These are phyloP conservation scores for Hypoxylon perforatum DNA, from an alignment of 495 filamentous ascomycete species.

Conservation along the genomic window DNA sequence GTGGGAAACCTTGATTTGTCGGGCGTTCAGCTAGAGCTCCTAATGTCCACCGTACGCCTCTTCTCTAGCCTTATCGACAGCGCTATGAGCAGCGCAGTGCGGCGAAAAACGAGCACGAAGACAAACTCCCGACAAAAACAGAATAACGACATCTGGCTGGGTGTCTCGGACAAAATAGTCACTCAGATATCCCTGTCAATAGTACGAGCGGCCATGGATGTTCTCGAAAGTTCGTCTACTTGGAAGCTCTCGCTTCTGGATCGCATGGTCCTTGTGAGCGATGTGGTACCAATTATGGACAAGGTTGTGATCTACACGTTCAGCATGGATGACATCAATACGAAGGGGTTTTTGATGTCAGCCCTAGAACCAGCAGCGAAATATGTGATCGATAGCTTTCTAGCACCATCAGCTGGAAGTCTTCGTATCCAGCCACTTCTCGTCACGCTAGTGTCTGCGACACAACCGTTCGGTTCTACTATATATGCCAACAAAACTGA, in stretches of 20 bases:
- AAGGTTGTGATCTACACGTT: conserved; percentile 76
- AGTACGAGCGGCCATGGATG: conserved; percentile 76
- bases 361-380: conserved; percentile 73
- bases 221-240: conserved; percentile 80
- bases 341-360: conserved; percentile 68
- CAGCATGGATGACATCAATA: conserved; percentile 72
- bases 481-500: conserved; percentile 68
- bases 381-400: conserved; percentile 79
- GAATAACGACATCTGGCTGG: conserved; percentile 69
- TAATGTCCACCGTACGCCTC: conserved; percentile 75
- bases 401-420: conserved; percentile 73
- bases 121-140: conserved; percentile 62
- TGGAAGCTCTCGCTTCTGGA: conserved; percentile 84
- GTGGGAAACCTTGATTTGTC: conserved; percentile 80
- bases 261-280: conserved; percentile 63
- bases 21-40: conserved; percentile 78
- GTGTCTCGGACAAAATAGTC: conserved; percentile 80
- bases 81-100: conserved; percentile 75
- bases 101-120: conserved; percentile 70
- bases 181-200: conserved; percentile 77
- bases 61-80: conserved; percentile 82
- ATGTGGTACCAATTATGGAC: conserved; percentile 74
- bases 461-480: conserved; percentile 70
- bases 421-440: conserved; percentile 83
- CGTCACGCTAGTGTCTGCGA: conserved; percentile 72